Percentiles rank a stretch among this genome's conserved stretches.
Evolutionary conservation across 805 yeast species (phyloP).

Genomic region (Hanseniaspora jakobsenii): DNA sequence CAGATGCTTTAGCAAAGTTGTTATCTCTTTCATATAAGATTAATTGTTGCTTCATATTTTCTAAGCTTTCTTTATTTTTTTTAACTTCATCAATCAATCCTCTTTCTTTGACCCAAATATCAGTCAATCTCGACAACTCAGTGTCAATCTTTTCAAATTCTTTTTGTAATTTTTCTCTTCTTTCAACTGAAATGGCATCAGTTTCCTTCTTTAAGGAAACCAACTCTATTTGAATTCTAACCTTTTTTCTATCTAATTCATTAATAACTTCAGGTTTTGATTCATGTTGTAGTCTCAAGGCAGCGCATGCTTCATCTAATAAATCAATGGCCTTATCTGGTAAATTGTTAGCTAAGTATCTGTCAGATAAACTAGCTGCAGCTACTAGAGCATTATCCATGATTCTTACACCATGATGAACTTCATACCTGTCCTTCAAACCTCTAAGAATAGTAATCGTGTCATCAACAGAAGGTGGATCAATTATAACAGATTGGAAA

Average conservation of each 20-base stretch:
- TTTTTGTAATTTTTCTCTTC: conserved; percentile 60
- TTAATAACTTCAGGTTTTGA: conserved; percentile 93
- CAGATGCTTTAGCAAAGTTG: conserved; percentile 79
- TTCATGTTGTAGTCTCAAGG: conserved; percentile 86
- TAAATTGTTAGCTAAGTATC: conserved; percentile 81
- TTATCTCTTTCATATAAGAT: conserved; percentile 77
- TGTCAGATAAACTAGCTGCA: conserved; percentile 78
- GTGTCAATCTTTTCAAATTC: conserved; percentile 50
- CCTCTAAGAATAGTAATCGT: conserved; percentile 88
- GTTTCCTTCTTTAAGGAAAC: conserved; percentile 90
- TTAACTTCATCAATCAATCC: conserved; percentile 65
- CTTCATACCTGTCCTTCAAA: conserved; percentile 84
- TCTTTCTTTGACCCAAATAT: conserved; percentile 78
- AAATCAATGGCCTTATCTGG: conserved; percentile 97
- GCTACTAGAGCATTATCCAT: conserved; percentile 87
- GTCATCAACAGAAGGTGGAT: conserved; percentile 83
- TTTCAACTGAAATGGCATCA: conserved; percentile 68
- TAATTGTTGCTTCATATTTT: conserved; percentile 69
- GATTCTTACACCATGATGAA: conserved; percentile 93
- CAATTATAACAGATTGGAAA: conserved; percentile 74
- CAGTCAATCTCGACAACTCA: conserved; percentile 61
- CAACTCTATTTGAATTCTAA: conserved; percentile 89
- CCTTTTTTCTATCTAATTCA: conserved; percentile 71
- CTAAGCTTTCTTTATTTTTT: conserved; percentile 67
- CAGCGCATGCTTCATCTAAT: conserved; percentile 96